These are phyloP conservation scores for Phyllosticta ampelicida DNA, from an alignment of 2,329 filamentous ascomycete genomes.

Conservation along the genomic window DNA sequence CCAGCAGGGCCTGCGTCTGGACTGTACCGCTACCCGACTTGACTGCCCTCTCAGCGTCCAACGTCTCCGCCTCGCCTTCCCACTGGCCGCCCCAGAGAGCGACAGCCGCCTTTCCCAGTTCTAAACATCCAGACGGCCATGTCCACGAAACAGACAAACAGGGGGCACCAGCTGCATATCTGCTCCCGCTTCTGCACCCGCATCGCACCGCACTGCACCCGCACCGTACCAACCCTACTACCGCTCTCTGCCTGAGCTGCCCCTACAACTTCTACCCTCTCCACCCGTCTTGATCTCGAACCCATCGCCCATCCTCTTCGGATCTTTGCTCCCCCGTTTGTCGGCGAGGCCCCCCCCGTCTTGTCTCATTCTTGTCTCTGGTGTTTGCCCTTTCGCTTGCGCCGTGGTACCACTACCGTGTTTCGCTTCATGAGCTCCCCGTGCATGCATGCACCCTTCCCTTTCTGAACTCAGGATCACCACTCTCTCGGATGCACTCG, in stretches of 20 bases:
- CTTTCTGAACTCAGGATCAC: slow-evolving; percentile 16
- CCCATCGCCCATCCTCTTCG: neutral
- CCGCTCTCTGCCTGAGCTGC: slow-evolving; percentile 7
- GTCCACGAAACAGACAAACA: slow-evolving; percentile 17
- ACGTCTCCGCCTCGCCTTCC: slow-evolving; percentile 9
- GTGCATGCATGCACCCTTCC: slow-evolving; percentile 30
- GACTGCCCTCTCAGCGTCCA: slow-evolving; percentile 1
- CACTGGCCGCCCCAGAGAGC: slow-evolving; percentile 9
- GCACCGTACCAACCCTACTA: slow-evolving; percentile 6
- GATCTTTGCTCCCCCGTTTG: neutral
- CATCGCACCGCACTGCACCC: slow-evolving; percentile 21
- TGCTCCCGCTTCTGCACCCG: slow-evolving; percentile 20
- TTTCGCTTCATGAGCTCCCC: slow-evolving; percentile 24
- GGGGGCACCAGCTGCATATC: slow-evolving; percentile 15
- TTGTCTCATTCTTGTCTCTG: slow-evolving; percentile 7
- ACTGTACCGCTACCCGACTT: neutral
- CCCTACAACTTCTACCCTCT: slow-evolving; percentile 5
- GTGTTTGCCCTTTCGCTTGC: slow-evolving; percentile 6
- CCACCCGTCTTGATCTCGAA: neutral
- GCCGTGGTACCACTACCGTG: slow-evolving; percentile 9
- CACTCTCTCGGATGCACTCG: slow-evolving; percentile 1
- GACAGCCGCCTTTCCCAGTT: slow-evolving; percentile 8
- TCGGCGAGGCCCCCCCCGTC: slow-evolving; percentile 5
- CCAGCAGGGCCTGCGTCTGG: neutral
- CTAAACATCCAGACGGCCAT: slow-evolving; percentile 3